A percentile compares a stretch with the other conserved stretches of the same genome.
Conservation (phyloP, 2,329 filamentous ascomycete genomes). For the Dactylellina sp. region DNA sequence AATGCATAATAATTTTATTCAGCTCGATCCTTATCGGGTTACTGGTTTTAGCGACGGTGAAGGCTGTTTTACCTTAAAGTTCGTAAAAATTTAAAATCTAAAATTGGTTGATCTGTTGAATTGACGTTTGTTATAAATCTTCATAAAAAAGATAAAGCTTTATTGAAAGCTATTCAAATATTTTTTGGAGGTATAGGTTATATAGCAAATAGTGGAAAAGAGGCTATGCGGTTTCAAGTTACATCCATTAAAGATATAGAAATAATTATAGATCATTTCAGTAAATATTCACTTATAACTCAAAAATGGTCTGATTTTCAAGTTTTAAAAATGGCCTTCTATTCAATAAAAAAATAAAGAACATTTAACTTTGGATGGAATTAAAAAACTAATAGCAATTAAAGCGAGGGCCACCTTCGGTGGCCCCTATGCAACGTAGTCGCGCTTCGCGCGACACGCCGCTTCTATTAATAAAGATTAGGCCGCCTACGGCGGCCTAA, state of each 20-base stretch:
- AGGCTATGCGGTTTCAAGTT: neutral
- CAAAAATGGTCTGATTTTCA: constrained; percentile 2
- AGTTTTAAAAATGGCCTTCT: constrained; percentile 30
- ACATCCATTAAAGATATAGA: constrained; percentile 1
- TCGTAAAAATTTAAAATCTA: neutral
- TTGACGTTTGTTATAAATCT: constrained; percentile 53
- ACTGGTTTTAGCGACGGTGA: constrained; percentile 21
- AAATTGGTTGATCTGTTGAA: constrained; percentile 13
- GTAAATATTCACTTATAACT: constrained; percentile 23
- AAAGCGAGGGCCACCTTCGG: neutral
- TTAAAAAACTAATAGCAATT: constrained; percentile 1
- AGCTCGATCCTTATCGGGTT: constrained; percentile 9
- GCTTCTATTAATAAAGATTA: constrained; percentile 1
- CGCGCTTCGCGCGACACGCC: too few species aligned
- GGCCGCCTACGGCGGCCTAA: too few species aligned
- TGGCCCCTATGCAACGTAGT: too few species aligned
- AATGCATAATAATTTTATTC: too few species aligned
- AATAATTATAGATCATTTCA: constrained; percentile 21
- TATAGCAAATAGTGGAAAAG: neutral
- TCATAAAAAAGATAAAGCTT: constrained; percentile 48
- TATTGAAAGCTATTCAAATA: constrained; percentile 42
- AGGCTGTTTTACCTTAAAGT: constrained; percentile 7
- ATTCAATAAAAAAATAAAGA: constrained; percentile 48
- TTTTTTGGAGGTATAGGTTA: constrained; percentile 15
- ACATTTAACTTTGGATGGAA: constrained; percentile 21